A percentile compares a stretch with the other conserved stretches of the same genome.
Evolutionary conservation across 169 alveolate species (phyloP).

Genomic region (Plasmodium billcollinsi): DNA sequence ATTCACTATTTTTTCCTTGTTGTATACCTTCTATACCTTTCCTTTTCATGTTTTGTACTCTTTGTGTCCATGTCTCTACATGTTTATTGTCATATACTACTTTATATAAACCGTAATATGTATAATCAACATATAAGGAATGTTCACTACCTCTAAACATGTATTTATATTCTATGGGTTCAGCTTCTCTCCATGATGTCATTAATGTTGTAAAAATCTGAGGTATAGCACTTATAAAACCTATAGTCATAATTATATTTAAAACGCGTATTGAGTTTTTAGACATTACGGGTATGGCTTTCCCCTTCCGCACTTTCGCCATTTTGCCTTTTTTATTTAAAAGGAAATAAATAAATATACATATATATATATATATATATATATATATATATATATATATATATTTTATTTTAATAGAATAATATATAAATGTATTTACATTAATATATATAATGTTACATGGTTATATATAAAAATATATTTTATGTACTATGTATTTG

Average conservation of each 20-base stretch:
- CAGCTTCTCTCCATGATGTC: conserved; percentile 72
- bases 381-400: background rate
- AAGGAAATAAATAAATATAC: background rate
- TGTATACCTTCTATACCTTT: conserved; percentile 64
- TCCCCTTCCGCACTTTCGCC: conserved; percentile 20
- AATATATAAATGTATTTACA: background rate
- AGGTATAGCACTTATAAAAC: conserved; percentile 55
- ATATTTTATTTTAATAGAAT: background rate
- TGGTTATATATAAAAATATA: too few relatives aligned
- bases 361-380: background rate
- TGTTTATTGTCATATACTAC: conserved; percentile 62
- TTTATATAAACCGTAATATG: conserved; percentile 65
- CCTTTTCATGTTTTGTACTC: conserved; percentile 60
- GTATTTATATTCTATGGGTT: conserved; percentile 55
- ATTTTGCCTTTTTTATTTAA: background rate
- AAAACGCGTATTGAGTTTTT: conserved; percentile 29
- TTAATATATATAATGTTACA: too few relatives aligned
- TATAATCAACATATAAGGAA: conserved; percentile 32
- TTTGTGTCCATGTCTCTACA: conserved; percentile 63
- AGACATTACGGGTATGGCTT: conserved; percentile 7
- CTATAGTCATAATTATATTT: conserved; percentile 52
- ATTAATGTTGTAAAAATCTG: conserved; percentile 60
- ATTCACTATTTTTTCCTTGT: conserved; percentile 41
- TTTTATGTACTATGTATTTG: too few relatives aligned
- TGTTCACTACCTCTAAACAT: conserved; percentile 69